Evolutionary conservation across 1,284 basidiomycete genomes (phyloP), one percentile per base, ranked within the genome.

Genomic region (Anthracocystis setariae): DNA sequence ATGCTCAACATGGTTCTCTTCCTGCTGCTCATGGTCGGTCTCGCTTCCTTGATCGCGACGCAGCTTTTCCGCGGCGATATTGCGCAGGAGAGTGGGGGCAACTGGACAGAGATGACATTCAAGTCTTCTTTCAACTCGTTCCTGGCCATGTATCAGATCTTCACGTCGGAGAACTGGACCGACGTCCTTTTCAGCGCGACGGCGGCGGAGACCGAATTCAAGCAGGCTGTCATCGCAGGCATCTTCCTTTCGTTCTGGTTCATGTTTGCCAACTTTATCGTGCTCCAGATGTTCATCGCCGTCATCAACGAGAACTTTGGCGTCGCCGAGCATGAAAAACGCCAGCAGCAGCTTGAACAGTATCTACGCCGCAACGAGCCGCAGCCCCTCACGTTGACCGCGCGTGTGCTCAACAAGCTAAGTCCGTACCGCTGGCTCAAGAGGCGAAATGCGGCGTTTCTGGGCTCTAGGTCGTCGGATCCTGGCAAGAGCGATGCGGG

Each of bases 291-390:
- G 90, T 97, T 98, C 85, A 94, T 98, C 79, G 95, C 94, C 33
- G 94, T 98, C 52, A 94, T 98, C 86, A 94, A 96, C 83, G 94
- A 97, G 85, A 97, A 96, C 84, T 98, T 98, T 76, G 88, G 91
- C 42, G 89, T 97, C 4, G 93, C 93, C 0, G 95, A 98, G 79
- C 92, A 95, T 81, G 88, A 90, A 45, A 97, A 96, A 85, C 89
- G 90, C 57, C 88, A 88, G 45, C 88, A 91, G 72, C 95, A 98
- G 83, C 89, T 91, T 8, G 89, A 86, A 47, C 83, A 84, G 55
- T 83, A 89, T 73, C 83, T 86, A 24, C 83, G 84, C 37, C 84
- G 84, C 37, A 75, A 85, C 5, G 85, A 86, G 54, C 73, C 73
- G 3, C 69, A 56, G 13, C 42, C 52, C 15, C 23, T 20, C 17